Base-by-base conservation (phyloP, 495 filamentous ascomycete genomes). In the Penicillium waksmanii region DNA sequence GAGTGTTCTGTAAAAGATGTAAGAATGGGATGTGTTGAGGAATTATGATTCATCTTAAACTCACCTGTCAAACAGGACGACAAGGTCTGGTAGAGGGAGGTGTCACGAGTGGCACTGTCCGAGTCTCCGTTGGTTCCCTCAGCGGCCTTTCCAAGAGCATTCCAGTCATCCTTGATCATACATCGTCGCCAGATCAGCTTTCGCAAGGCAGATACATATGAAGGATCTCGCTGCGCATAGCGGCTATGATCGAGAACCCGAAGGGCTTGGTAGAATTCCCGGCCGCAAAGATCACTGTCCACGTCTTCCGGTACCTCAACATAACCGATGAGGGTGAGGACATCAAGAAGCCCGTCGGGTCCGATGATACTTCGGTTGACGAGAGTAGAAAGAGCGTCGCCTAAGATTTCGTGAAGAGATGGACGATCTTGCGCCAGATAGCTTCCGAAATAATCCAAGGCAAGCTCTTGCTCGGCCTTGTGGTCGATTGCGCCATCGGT, bases 171-270 rank as follows among this genome's bases (percentile, higher is more conserved):
- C 47, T 83, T 83, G 53, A 92, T 82, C 60, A 87, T 85, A 65
- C 89, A 90, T 38, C 93, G 85, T 62, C 92, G 85, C 92, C 93
- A 97, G 55, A 96, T 88, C 27, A 94, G 79, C 36, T 84, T 86
- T 62, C 88, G 83, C 43, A 86, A 73, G 49, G 81, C 73, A 34
- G 85, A 77, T 40, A 78, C 70, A 35, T 83, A 82, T 2, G 81
- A 82, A n/a, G 71, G 64, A 46, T 80, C 71, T 43, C 65, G 72
- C 13, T 79, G 75, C 23, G 78, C 74, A 60, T 81, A 77, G 19
- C 79, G 79, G 43, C 82, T 79, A 38, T 82, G 76, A 51, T 80
- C 79, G 8, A 94, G 80, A 1, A 88, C 86, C 42, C 84, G 80
- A 48, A 96, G 76, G 42, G 93, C 92, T 27, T 87, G 71, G 66